Base-by-base conservation (phyloP, 129 eudicot species). In the Silybum marianum region DNA sequence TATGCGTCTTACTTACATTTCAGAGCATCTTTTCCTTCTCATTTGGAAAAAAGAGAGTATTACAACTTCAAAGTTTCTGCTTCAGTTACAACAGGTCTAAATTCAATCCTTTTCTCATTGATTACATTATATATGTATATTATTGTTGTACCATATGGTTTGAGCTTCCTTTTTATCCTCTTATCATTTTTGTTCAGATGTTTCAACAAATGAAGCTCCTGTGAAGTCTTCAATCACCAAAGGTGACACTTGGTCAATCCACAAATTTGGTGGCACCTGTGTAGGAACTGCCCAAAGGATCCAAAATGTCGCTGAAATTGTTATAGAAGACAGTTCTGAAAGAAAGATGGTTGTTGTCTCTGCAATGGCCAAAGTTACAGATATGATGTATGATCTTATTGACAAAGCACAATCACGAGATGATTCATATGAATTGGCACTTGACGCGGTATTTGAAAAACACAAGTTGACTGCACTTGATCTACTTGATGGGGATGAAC, bases 351-450 rank as follows among this genome's bases (percentile, higher is more conserved):
- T 96, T 78, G 97, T 96, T 30, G 99, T 96, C 48, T 96, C 99
- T 44, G 99, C 99, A 46, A 96, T 96, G 98, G 88, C 99, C 36
- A 96, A 96, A 89, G 99, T 96, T 78, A 96, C 99, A 8, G 98
- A 96, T 79, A 93, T 96, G 97, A 96, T 96, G 99, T 96, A 96
- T 84, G 99, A 90, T 77, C 92, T 91, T 73, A 90, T 96, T 80
- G 80, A 87, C 71, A 96, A 86, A 87, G 99, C 99, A 39, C 91
- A 93, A 77, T 84, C 96, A 10, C 90, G 92, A 76, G 94, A 96
- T 78, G 95, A 87, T 81, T 83, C 97, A 22, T 96, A 93, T 69
- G 75, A 87, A 65, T 38, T 73, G 63, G 97, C 99, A 16, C 82
- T 96, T 78, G 98, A 96, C 76, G 92, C 98, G 78, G 97, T 96